Evolutionary conservation across 805 yeast genomes (phyloP).

Genomic region (Ogataea ramenticola): DNA sequence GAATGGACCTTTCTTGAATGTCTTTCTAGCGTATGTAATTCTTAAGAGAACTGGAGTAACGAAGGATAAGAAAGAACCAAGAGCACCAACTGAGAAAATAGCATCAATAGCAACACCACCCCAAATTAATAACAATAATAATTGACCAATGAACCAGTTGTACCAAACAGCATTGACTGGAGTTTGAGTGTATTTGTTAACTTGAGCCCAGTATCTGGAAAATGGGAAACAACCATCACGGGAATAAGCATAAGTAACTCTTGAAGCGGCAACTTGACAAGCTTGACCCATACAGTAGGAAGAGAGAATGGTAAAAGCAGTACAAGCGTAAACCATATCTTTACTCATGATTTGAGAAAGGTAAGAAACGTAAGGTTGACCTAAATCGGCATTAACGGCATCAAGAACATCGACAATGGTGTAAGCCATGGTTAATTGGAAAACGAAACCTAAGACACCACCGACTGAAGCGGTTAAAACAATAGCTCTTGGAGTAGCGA

Average conservation of each 20-base stretch:
- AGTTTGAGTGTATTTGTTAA: slow-evolving; percentile 45
- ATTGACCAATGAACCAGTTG: slow-evolving; percentile 47
- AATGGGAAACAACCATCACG: slow-evolving; percentile 64
- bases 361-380: slow-evolving; percentile 56
- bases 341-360: slow-evolving; percentile 40
- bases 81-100: slow-evolving; percentile 67
- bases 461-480: slow-evolving; percentile 50
- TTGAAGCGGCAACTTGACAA: slow-evolving; percentile 59
- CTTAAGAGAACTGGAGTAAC: slow-evolving; percentile 55
- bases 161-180: slow-evolving; percentile 62
- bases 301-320: slow-evolving; percentile 35
- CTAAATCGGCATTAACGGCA: slow-evolving; percentile 40
- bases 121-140: slow-evolving; percentile 48
- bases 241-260: slow-evolving; percentile 61
- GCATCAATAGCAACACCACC: slow-evolving; percentile 64
- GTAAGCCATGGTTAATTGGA: slow-evolving; percentile 55
- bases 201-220: slow-evolving; percentile 40
- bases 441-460: slow-evolving; percentile 48
- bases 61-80: slow-evolving; percentile 61
- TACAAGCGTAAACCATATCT: slow-evolving; percentile 34
- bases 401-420: slow-evolving; percentile 44
- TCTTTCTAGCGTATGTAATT: slow-evolving; percentile 44
- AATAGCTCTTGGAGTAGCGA: slow-evolving; percentile 63
- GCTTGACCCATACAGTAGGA: slow-evolving; percentile 47
- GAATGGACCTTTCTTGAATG: slow-evolving; percentile 63